Conservation (phyloP, 768 basidiomycete species). For the Leccinum obscurum region DNA sequence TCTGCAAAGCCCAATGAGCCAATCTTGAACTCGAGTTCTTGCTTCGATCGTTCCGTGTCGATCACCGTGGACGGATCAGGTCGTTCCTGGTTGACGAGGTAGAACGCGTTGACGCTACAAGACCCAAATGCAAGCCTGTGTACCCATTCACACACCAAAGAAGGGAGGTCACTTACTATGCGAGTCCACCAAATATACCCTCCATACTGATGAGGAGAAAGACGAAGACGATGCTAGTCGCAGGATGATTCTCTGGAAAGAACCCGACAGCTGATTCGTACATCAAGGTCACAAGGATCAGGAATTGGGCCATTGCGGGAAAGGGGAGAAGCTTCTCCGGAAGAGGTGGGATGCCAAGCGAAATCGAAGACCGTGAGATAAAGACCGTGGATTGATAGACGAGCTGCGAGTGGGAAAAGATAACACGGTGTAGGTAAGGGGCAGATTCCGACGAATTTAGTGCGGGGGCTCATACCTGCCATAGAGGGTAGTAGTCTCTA, state of each 20-base stretch:
- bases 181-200: conserved; percentile 89
- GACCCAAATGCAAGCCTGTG: not conserved
- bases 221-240: conserved; percentile 58
- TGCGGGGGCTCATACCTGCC: conserved; percentile 62
- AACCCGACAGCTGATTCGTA: conserved; percentile 71
- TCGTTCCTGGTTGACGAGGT: conserved; percentile 75
- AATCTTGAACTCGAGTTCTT: conserved; percentile 87
- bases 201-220: conserved; percentile 83
- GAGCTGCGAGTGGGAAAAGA: conserved; percentile 44
- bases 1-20: conserved; percentile 88
- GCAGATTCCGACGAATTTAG: conserved; percentile 2
- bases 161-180: conserved; percentile 61
- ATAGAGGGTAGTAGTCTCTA: conserved; percentile 93
- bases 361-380: conserved; percentile 88
- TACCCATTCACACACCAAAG: not conserved
- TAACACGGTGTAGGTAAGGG: conserved; percentile 2
- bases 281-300: conserved; percentile 61
- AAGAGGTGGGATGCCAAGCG: conserved; percentile 78
- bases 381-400: conserved; percentile 92
- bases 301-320: conserved; percentile 71
- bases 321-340: conserved; percentile 66
- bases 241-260: conserved; percentile 46
- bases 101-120: conserved; percentile 83
- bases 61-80: conserved; percentile 46
- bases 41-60: conserved; percentile 60